These are phyloP conservation scores for Tricholoma furcatifolium DNA, from an alignment of 768 basidiomycete genomes.

Conservation along the genomic window DNA sequence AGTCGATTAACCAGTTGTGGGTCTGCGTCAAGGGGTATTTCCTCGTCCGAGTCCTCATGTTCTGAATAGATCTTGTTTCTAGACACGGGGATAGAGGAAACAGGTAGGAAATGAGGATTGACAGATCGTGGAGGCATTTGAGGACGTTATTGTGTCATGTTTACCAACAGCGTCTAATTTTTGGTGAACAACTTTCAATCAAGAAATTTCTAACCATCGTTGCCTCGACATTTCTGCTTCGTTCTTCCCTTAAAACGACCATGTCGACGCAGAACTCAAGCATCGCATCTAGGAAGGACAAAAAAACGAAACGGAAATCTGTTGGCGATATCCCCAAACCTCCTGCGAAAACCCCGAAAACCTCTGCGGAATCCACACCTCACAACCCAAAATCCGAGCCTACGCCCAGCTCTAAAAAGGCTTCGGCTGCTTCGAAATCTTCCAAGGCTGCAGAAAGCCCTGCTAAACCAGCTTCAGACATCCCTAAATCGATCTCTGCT, in stretches of 20 bases:
- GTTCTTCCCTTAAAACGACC: neutral
- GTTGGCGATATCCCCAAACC: conserved; percentile 8
- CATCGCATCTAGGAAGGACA: conserved; percentile 19
- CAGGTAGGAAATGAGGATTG: conserved; percentile 44
- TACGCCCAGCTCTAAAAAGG: neutral
- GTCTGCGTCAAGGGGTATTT: conserved; percentile 7
- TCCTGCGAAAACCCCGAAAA: neutral
- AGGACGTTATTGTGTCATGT: conserved; percentile 15
- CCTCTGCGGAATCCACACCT: conserved; percentile 3
- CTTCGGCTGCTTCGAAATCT: neutral
- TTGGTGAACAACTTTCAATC: conserved; percentile 11
- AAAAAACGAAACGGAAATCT: conserved; percentile 23
- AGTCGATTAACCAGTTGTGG: conserved; percentile 15
- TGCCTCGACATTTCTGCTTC: neutral
- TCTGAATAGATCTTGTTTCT: conserved; percentile 29
- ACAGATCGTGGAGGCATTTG: conserved; percentile 35
- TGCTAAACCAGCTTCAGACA: neutral
- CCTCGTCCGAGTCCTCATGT: conserved; percentile 5
- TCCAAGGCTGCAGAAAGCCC: neutral
- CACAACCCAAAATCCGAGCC: neutral
- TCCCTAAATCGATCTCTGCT: conserved; percentile 8
- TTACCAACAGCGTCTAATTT: conserved; percentile 16
- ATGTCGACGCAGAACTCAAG: conserved; percentile 19
- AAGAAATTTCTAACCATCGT: conserved; percentile 14
- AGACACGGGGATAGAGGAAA: conserved; percentile 30